A percentile compares a stretch with the other conserved stretches of the same genome.
Conservation (phyloP, 2,329 filamentous ascomycete genomes). For the Monosporascus sp. region DNA sequence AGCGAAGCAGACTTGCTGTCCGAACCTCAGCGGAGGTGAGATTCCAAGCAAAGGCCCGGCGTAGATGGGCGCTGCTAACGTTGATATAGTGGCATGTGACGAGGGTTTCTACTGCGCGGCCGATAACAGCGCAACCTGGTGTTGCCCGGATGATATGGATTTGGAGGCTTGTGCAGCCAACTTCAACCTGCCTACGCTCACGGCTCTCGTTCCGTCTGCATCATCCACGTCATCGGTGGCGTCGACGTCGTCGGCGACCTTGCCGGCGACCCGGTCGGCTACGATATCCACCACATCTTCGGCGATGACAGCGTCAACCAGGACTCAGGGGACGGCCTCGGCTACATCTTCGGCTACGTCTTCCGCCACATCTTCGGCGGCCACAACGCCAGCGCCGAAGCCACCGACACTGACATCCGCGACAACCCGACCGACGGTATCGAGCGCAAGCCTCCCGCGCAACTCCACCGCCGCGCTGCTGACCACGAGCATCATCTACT, state of each 20-base stretch:
- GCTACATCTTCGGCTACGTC: conserved; percentile 1
- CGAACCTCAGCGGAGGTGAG: conserved; percentile 51
- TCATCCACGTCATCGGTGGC: conserved; percentile 37
- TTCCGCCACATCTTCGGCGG: not conserved
- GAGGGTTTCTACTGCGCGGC: conserved; percentile 58
- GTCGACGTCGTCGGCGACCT: conserved; percentile 7
- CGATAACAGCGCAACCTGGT: conserved; percentile 48
- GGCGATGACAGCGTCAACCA: conserved; percentile 2
- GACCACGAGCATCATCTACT: conserved; percentile 31
- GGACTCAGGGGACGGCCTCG: not conserved
- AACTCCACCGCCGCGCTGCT: not conserved
- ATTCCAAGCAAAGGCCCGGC: conserved; percentile 12
- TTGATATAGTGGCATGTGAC: conserved; percentile 51
- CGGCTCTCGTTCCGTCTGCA: conserved; percentile 35
- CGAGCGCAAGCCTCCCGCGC: too few relatives aligned
- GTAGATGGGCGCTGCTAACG: conserved; percentile 2
- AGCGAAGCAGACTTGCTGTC: conserved; percentile 50
- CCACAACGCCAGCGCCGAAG: too few relatives aligned
- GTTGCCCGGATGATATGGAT: conserved; percentile 53
- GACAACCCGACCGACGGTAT: too few relatives aligned
- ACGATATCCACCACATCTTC: not conserved
- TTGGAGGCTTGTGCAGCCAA: conserved; percentile 48
- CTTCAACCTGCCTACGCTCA: conserved; percentile 33
- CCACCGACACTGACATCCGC: too few relatives aligned
- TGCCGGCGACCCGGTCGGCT: conserved; percentile 6